Percentiles rank a stretch among this genome's conserved stretches.
Evolutionary conservation across 805 yeast species (phyloP).

Genomic region (Saccharomyces mikatae): DNA sequence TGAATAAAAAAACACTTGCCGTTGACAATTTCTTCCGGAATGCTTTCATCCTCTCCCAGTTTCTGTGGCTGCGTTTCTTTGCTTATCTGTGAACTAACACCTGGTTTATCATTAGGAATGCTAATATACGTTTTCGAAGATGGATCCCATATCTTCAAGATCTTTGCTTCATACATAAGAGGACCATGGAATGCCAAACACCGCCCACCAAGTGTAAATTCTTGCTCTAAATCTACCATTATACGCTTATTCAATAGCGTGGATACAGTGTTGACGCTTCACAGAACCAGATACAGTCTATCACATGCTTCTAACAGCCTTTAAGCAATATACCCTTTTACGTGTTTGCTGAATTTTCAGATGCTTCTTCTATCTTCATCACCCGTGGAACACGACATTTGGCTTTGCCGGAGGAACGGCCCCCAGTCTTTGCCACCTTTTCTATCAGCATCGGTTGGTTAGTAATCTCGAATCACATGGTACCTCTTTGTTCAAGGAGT

Average conservation of each 20-base stretch:
- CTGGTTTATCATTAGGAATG: background rate
- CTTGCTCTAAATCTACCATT: background rate
- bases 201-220: constrained; percentile 27
- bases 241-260: background rate
- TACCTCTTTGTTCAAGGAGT: background rate
- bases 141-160: constrained; percentile 55
- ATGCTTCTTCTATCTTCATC: background rate
- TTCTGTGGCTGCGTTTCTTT: constrained; percentile 23
- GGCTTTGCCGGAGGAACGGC: background rate
- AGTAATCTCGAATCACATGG: background rate
- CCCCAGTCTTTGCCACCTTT: background rate
- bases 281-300: background rate
- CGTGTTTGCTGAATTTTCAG: background rate
- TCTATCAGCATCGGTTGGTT: background rate
- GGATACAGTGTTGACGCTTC: background rate
- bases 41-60: constrained; percentile 16
- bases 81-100: constrained; percentile 6
- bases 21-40: constrained; percentile 32
- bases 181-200: constrained; percentile 89
- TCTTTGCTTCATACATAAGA: constrained; percentile 78
- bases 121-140: constrained; percentile 31
- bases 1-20: constrained; percentile 60
- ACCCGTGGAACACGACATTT: background rate
- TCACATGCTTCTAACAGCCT: background rate
- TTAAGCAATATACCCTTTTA: background rate